Conservation (phyloP, 208 protist species). For the Acanthamoeba castellanii region DNA sequence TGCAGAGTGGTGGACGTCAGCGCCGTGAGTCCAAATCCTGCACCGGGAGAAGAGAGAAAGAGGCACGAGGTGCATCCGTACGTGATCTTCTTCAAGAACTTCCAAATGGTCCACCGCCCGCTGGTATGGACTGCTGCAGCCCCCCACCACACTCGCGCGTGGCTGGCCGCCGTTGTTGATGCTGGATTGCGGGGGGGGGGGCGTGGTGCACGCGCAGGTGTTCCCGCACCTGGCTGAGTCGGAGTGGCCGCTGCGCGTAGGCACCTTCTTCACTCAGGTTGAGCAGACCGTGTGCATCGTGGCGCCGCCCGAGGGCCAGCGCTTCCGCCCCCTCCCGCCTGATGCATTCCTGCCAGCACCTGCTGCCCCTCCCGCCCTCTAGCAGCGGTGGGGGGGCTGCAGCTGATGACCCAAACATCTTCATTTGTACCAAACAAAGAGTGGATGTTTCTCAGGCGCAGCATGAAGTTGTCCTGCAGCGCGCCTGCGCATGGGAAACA, state of each 20-base stretch:
- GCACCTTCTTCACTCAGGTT: not conserved
- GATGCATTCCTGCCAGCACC: too few relatives aligned
- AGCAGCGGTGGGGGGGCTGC: too few relatives aligned
- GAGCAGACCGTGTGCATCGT: not conserved
- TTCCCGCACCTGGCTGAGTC: not conserved
- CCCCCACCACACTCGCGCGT: not conserved
- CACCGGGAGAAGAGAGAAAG: not conserved
- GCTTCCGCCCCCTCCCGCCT: too few relatives aligned
- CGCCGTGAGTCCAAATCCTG: not conserved
- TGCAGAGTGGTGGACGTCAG: not conserved
- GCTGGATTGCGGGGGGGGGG: too few relatives aligned
- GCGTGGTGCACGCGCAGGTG: too few relatives aligned
- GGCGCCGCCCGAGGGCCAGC: not conserved
- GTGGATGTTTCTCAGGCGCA: too few relatives aligned
- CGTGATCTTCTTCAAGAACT: conserved; percentile 8
- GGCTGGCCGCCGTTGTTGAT: not conserved
- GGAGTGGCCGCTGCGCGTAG: not conserved
- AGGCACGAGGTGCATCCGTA: not conserved
- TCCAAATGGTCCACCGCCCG: not conserved
- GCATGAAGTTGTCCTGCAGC: too few relatives aligned
- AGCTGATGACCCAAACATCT: too few relatives aligned
- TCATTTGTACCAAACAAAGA: too few relatives aligned
- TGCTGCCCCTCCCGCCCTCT: too few relatives aligned
- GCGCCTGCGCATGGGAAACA: too few relatives aligned
- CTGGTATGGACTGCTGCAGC: not conserved